Conservation (phyloP, 768 basidiomycete species). For the Rhodotorula paludigena region DNA sequence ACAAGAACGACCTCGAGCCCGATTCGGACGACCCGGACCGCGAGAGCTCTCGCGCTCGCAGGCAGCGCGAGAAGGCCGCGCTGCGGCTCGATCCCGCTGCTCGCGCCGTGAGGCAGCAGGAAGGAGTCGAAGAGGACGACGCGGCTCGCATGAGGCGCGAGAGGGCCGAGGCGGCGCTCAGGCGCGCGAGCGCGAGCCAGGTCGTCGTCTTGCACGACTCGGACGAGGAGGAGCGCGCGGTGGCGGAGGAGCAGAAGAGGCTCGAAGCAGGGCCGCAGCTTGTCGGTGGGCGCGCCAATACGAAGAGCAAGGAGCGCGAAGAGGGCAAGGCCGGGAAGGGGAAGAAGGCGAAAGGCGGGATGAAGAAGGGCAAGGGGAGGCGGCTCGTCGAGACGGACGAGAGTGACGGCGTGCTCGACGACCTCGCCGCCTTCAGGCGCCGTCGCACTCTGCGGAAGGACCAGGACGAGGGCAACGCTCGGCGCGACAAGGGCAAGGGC, state of each 20-base stretch:
- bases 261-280: neutral
- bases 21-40: slow-evolving; percentile 31
- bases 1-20: slow-evolving; percentile 7
- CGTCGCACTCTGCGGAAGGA: neutral
- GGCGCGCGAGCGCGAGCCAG: no score
- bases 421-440: neutral
- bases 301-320: neutral
- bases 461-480: neutral
- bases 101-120: neutral
- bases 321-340: neutral
- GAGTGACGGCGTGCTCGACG: neutral
- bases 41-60: neutral
- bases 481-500: neutral
- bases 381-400: neutral
- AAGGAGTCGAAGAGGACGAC: neutral
- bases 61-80: neutral
- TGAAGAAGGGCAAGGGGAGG: neutral
- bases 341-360: neutral
- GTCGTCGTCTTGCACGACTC: neutral
- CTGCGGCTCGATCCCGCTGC: neutral
- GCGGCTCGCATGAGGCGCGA: neutral
- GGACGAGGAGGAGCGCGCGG: neutral
- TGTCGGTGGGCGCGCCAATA: no score
- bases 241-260: neutral
- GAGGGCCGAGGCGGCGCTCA: slow-evolving; percentile 1